Evolutionary conservation across 257 asterid species (phyloP).

Genomic region (Phtheirospermum japonicum): DNA sequence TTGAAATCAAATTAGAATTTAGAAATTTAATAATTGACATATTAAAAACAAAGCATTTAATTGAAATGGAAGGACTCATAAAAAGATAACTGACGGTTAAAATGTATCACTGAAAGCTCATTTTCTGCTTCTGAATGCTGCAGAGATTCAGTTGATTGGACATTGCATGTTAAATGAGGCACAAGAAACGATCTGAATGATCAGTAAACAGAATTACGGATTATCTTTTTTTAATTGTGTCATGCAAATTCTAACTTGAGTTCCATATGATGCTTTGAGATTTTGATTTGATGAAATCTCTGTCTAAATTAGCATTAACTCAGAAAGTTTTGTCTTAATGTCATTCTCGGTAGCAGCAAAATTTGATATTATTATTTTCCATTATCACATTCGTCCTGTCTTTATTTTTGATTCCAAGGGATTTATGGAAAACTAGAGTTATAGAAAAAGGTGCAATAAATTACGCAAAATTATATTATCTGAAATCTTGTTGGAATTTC

Average conservation of each 20-base stretch:
- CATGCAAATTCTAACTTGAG: constrained; percentile 7
- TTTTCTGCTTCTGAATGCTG: constrained; percentile 36
- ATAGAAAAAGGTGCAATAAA: too few relatives aligned
- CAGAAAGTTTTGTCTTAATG: too few relatives aligned
- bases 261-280: background rate
- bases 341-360: too few relatives aligned
- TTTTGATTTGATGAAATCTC: constrained; percentile 7
- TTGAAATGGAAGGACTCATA: constrained; percentile 23
- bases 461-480: too few relatives aligned
- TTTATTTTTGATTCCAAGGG: background rate
- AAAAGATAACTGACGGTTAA: background rate
- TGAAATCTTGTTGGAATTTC: too few relatives aligned
- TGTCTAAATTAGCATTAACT: background rate
- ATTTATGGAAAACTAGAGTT: background rate
- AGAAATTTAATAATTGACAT: constrained; percentile 12
- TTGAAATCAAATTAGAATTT: constrained; percentile 8
- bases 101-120: constrained; percentile 30
- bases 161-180: constrained; percentile 30
- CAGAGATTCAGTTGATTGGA: constrained; percentile 39
- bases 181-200: constrained; percentile 7
- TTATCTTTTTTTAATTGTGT: background rate
- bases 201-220: constrained; percentile 10
- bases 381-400: background rate
- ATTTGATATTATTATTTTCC: too few relatives aligned
- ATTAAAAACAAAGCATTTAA: constrained; percentile 23